Percentiles rank a stretch among this genome's conserved stretches.
Evolutionary conservation across 805 yeast genomes (phyloP).

Genomic region (Novakomyces olei): DNA sequence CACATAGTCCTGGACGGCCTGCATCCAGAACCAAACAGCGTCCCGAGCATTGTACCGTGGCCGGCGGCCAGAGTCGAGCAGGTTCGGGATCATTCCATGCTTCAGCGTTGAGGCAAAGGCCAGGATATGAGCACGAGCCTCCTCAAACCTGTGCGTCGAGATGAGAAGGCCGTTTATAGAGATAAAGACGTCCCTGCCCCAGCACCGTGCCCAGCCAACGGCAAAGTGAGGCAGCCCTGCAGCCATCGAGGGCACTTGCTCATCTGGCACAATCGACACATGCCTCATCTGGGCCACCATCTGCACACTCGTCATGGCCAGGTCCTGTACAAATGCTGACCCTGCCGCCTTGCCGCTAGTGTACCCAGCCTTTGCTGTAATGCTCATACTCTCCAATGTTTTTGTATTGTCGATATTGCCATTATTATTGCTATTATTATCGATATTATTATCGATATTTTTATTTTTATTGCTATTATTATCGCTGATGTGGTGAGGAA

Average conservation of each 20-base stretch:
- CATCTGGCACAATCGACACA: constrained; percentile 51
- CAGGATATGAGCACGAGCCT: constrained; percentile 60
- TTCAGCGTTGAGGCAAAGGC: constrained; percentile 78
- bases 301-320: constrained; percentile 66
- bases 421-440: too few relatives aligned
- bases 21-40: constrained; percentile 87
- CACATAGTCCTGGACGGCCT: constrained; percentile 70
- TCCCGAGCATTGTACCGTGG: constrained; percentile 93
- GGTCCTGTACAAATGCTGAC: constrained; percentile 53
- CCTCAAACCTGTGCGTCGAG: constrained; percentile 55
- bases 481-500: constrained; percentile 30
- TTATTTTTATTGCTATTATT: too few relatives aligned
- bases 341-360: too few relatives aligned
- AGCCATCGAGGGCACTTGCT: constrained; percentile 50
- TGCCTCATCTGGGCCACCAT: constrained; percentile 56
- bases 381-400: too few relatives aligned
- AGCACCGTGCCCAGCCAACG: constrained; percentile 78
- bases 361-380: too few relatives aligned
- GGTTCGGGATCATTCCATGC: constrained; percentile 85
- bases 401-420: too few relatives aligned
- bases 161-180: constrained; percentile 63
- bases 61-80: constrained; percentile 76
- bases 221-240: constrained; percentile 95
- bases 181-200: constrained; percentile 95
- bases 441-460: too few relatives aligned